phyloP scores from a whole-genome alignment of 2,329 filamentous ascomycete genomes.

The Cladosporium sp. region DNA sequence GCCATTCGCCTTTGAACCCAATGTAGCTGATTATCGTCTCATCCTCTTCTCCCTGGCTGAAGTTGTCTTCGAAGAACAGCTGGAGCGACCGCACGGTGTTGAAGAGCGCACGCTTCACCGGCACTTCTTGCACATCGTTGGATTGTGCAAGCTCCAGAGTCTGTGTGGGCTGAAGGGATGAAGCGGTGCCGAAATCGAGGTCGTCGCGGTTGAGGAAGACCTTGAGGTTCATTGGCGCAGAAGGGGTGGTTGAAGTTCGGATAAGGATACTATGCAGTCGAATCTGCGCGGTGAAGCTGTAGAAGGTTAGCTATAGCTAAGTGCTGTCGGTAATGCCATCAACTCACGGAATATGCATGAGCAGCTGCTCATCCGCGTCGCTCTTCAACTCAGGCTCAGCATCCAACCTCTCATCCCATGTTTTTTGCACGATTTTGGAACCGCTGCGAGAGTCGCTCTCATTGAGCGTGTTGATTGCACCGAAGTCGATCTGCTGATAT shows the following conservation, averaged over 20 bases:
- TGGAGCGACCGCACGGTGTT: slow-evolving; percentile 74
- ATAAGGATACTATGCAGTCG: slow-evolving; percentile 86
- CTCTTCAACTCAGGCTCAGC: slow-evolving; percentile 70
- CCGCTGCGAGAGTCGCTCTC: slow-evolving; percentile 65
- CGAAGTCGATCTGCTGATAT: slow-evolving; percentile 88
- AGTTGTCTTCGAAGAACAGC: slow-evolving; percentile 91
- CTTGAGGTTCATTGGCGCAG: slow-evolving; percentile 75
- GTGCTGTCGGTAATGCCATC: background rate
- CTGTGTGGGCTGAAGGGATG: slow-evolving; percentile 60
- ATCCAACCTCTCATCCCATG: slow-evolving; percentile 74
- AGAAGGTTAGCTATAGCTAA: background rate
- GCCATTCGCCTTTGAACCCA: slow-evolving; percentile 92
- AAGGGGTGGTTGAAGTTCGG: slow-evolving; percentile 64
- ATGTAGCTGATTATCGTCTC: slow-evolving; percentile 74
- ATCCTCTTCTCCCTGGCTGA: slow-evolving; percentile 67
- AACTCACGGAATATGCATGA: slow-evolving; percentile 82
- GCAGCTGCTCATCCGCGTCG: slow-evolving; percentile 85
- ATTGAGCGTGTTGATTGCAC: slow-evolving; percentile 77
- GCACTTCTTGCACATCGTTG: slow-evolving; percentile 75
- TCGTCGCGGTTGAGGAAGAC: slow-evolving; percentile 82
- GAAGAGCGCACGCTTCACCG: slow-evolving; percentile 82
- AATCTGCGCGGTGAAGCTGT: slow-evolving; percentile 84
- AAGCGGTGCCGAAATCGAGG: slow-evolving; percentile 74
- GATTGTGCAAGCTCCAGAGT: slow-evolving; percentile 71
- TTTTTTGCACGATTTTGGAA: slow-evolving; percentile 74